These are phyloP conservation scores for Hirsutella minnesotensis DNA, from an alignment of 2,329 filamentous ascomycete species.

Conservation along the genomic window DNA sequence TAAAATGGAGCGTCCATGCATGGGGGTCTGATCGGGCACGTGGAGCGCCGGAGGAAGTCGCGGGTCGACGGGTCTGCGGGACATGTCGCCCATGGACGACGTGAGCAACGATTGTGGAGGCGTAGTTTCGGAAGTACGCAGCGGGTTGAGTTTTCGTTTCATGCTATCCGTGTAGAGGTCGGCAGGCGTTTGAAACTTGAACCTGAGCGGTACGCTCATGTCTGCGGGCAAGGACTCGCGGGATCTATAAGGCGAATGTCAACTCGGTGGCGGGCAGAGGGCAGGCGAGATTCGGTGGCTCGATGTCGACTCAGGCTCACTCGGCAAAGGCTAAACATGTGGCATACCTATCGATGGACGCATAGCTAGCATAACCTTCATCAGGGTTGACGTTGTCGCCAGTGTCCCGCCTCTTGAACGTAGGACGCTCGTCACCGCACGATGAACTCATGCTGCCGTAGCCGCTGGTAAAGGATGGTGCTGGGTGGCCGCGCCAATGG, in stretches of 20 bases:
- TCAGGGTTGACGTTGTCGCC: constrained; percentile 19
- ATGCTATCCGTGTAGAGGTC: constrained; percentile 37
- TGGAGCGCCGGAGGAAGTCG: constrained; percentile 25
- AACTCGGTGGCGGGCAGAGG: neutral
- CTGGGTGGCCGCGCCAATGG: neutral
- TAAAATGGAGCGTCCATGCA: constrained; percentile 24
- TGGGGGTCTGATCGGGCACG: constrained; percentile 34
- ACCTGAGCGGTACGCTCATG: constrained; percentile 40
- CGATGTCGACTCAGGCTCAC: no score
- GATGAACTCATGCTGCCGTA: constrained; percentile 29
- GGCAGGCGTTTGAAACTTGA: constrained; percentile 32
- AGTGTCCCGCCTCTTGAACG: constrained; percentile 19
- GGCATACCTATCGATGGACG: constrained; percentile 24
- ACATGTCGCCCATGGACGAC: constrained; percentile 26
- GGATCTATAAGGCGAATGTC: constrained; percentile 17
- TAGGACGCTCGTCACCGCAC: constrained; percentile 20
- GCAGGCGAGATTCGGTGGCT: no score
- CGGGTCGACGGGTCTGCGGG: constrained; percentile 25
- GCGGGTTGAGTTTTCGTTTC: constrained; percentile 43
- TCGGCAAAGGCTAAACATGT: neutral
- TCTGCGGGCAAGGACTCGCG: constrained; percentile 25
- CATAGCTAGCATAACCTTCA: constrained; percentile 32
- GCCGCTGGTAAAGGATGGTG: constrained; percentile 20
- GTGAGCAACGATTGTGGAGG: constrained; percentile 32
- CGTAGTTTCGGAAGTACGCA: constrained; percentile 32